Conservation (phyloP, 2,329 filamentous ascomycete species). For the Scytalidium lignicola region DNA sequence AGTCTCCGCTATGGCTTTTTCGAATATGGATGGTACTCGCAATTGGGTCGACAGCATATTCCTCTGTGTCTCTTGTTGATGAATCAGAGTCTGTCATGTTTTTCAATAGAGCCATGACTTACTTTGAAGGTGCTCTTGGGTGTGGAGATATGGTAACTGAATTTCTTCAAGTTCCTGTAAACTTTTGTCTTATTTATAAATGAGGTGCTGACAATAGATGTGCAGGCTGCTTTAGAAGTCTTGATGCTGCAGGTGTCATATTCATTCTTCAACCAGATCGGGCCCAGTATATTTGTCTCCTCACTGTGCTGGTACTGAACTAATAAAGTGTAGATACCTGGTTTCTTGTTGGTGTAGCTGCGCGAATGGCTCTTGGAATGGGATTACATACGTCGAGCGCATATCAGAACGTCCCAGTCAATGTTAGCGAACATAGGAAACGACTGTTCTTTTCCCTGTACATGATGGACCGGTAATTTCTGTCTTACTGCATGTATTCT, state of each 20-base stretch:
- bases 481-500: not conserved
- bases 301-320: not conserved
- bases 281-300: slow-evolving; percentile 32
- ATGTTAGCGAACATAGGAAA: slow-evolving; percentile 33
- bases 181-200: not conserved
- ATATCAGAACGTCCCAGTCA: slow-evolving; percentile 18
- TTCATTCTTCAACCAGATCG: slow-evolving; percentile 42
- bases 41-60: slow-evolving; percentile 40
- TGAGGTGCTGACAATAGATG: not conserved
- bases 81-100: slow-evolving; percentile 37
- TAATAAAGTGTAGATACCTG: slow-evolving; percentile 32
- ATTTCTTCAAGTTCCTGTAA: no score
- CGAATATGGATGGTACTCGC: slow-evolving; percentile 45
- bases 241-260: slow-evolving; percentile 42
- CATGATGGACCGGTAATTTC: slow-evolving; percentile 42
- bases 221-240: slow-evolving; percentile 36
- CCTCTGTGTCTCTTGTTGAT: slow-evolving; percentile 36
- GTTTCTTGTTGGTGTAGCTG: slow-evolving; percentile 40
- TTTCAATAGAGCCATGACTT: slow-evolving; percentile 39
- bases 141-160: slow-evolving; percentile 33
- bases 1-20: slow-evolving; percentile 32
- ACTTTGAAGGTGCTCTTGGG: slow-evolving; percentile 34
- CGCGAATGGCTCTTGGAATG: slow-evolving; percentile 38
- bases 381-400: slow-evolving; percentile 31
- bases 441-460: slow-evolving; percentile 42